phyloP scores from a whole-genome alignment of 305 asterid genomes.

The Ruellia speciosa region DNA sequence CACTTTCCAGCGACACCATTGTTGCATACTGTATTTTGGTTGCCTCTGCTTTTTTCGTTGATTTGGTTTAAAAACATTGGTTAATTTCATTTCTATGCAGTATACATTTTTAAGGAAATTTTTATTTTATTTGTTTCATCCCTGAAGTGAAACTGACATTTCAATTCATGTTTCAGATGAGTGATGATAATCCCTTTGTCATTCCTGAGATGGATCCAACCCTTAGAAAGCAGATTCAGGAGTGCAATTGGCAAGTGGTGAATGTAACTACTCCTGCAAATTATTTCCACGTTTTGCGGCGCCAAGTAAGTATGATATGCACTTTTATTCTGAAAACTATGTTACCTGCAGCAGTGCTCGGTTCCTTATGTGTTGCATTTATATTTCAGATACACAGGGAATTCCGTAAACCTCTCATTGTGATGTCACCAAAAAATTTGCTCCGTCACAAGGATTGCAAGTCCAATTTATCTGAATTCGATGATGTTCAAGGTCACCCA shows the following conservation, averaged over 20 bases:
- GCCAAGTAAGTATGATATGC: slow-evolving; percentile 43
- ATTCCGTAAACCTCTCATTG: slow-evolving; percentile 88
- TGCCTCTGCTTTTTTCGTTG: too few species aligned
- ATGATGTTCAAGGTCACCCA: slow-evolving; percentile 84
- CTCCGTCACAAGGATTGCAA: slow-evolving; percentile 89
- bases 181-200: slow-evolving; percentile 78
- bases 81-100: neutral
- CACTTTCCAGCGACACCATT: too few species aligned
- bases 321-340: slow-evolving; percentile 13
- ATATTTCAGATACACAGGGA: slow-evolving; percentile 61
- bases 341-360: slow-evolving; percentile 10
- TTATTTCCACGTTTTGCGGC: slow-evolving; percentile 89
- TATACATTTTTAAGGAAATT: neutral
- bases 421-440: slow-evolving; percentile 87
- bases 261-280: slow-evolving; percentile 95
- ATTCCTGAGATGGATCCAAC: slow-evolving; percentile 98
- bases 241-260: slow-evolving; percentile 97
- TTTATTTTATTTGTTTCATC: neutral
- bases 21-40: too few species aligned
- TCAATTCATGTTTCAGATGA: slow-evolving; percentile 57
- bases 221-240: slow-evolving; percentile 82
- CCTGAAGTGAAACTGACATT: slow-evolving; percentile 13
- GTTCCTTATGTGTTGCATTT: slow-evolving; percentile 22
- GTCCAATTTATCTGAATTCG: slow-evolving; percentile 82
- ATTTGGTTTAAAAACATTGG: too few species aligned